Percentiles rank a stretch among this genome's conserved stretches.
Conservation (phyloP, 2,329 filamentous ascomycete genomes). For the Colletotrichum karsti region DNA sequence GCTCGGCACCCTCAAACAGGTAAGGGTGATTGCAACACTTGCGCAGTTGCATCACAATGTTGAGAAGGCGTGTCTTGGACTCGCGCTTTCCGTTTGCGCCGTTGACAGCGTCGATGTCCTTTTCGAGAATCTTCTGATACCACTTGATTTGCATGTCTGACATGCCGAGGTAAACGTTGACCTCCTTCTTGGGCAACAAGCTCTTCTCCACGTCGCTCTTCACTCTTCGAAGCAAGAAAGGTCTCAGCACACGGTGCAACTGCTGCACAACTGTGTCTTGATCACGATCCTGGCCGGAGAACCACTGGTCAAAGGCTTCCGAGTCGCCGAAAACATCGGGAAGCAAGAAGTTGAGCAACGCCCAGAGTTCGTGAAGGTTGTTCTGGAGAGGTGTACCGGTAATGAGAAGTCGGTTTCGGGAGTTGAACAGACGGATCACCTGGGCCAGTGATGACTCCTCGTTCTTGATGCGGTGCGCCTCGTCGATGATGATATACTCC, state of each 20-base stretch:
- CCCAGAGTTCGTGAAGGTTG: constrained; percentile 98
- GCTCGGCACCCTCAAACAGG: constrained; percentile 96
- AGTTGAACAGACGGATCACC: constrained; percentile 96
- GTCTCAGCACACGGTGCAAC: constrained; percentile 89
- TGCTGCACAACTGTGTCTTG: constrained; percentile 97
- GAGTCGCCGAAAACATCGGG: constrained; percentile 98
- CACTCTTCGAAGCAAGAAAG: constrained; percentile 93
- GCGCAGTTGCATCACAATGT: constrained; percentile 99
- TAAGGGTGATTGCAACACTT: constrained; percentile 99
- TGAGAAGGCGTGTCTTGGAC: constrained; percentile 94
- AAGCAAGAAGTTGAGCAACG: constrained; percentile 94
- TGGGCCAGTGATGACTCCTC: constrained; percentile 97
- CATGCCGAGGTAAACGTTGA: constrained; percentile 98
- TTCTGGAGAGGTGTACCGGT: constrained; percentile 98
- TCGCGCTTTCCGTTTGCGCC: constrained; percentile 95
- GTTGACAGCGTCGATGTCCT: constrained; percentile 98
- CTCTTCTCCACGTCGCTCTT: constrained; percentile 99
- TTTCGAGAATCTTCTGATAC: constrained; percentile 99
- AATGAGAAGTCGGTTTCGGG: constrained; percentile 92
- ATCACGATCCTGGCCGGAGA: constrained; percentile 87
- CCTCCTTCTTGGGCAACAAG: constrained; percentile 93
- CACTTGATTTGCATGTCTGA: constrained; percentile 99
- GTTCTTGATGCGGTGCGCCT: constrained; percentile 98
- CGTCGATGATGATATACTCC: constrained; percentile 99
- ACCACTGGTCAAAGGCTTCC: constrained; percentile 98